A percentile compares a stretch with the other conserved stretches of the same genome.
These are phyloP conservation scores for Thraustotheca clavata DNA, from an alignment of 352 stramenopile species.

Conservation along the genomic window DNA sequence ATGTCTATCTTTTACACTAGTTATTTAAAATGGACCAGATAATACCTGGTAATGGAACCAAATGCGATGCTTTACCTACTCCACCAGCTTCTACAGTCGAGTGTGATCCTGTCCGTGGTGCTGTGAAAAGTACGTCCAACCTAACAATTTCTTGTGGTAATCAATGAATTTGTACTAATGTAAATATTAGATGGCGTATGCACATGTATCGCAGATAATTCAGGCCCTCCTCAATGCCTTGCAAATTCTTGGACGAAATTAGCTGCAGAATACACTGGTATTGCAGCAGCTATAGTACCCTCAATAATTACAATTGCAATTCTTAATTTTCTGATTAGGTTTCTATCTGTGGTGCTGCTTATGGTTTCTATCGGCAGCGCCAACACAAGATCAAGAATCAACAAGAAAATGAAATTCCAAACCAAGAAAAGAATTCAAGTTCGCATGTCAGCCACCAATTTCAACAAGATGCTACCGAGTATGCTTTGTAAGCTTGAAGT, in stretches of 20 bases:
- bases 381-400: not conserved
- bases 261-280: not conserved
- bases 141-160: not conserved
- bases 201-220: slow-evolving; percentile 8
- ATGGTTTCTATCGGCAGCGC: not conserved
- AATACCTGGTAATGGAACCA: slow-evolving; percentile 5
- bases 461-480: no score
- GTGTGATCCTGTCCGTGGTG: slow-evolving; percentile 18
- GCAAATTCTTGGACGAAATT: not conserved
- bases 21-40: not conserved
- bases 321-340: not conserved
- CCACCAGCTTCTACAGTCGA: not conserved
- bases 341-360: not conserved
- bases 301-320: not conserved
- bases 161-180: not conserved
- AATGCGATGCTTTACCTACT: not conserved
- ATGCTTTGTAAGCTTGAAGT: no score
- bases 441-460: no score
- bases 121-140: slow-evolving; percentile 2
- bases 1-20: not conserved
- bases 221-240: slow-evolving; percentile 13
- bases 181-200: slow-evolving; percentile 14
- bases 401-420: not conserved
- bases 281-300: not conserved
- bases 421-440: no score